Percentiles rank a stretch among this genome's conserved stretches.
Conservation (phyloP, 129 eudicot genomes). For the Tagetes erecta region DNA sequence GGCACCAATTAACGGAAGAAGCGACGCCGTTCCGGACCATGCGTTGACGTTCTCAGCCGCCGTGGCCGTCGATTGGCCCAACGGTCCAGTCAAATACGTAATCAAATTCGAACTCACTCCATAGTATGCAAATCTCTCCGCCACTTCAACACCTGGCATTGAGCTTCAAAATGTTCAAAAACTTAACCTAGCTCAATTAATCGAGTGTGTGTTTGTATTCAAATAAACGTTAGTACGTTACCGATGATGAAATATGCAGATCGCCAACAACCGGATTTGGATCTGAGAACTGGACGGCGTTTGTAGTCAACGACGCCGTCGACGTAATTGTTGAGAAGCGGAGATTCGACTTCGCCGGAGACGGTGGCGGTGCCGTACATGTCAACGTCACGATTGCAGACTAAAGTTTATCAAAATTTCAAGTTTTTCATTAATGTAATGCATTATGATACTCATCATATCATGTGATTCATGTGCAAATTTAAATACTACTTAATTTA, state of each 20-base stretch:
- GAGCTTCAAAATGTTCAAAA: too few relatives aligned
- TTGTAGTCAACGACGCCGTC: constrained; percentile 54
- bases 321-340: constrained; percentile 42
- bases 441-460: neutral
- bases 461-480: neutral
- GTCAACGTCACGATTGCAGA: too few relatives aligned
- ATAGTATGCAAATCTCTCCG: constrained; percentile 62
- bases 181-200: too few relatives aligned
- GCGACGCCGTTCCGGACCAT: constrained; percentile 62
- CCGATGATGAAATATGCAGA: constrained; percentile 55
- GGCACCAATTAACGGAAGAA: constrained; percentile 67
- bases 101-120: constrained; percentile 58
- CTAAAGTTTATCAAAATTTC: too few relatives aligned
- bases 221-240: neutral
- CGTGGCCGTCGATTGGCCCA: constrained; percentile 68
- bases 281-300: constrained; percentile 53
- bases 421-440: neutral
- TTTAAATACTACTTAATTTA: too few relatives aligned
- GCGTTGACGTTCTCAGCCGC: constrained; percentile 72
- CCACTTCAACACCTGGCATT: constrained; percentile 60
- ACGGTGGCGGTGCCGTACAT: neutral
- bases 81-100: constrained; percentile 43
- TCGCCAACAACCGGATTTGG: constrained; percentile 65
- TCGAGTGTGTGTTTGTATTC: neutral
- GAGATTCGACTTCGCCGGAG: constrained; percentile 23